phyloP scores from a whole-genome alignment of 2,329 filamentous ascomycete genomes.

The Calycina herbarum region DNA sequence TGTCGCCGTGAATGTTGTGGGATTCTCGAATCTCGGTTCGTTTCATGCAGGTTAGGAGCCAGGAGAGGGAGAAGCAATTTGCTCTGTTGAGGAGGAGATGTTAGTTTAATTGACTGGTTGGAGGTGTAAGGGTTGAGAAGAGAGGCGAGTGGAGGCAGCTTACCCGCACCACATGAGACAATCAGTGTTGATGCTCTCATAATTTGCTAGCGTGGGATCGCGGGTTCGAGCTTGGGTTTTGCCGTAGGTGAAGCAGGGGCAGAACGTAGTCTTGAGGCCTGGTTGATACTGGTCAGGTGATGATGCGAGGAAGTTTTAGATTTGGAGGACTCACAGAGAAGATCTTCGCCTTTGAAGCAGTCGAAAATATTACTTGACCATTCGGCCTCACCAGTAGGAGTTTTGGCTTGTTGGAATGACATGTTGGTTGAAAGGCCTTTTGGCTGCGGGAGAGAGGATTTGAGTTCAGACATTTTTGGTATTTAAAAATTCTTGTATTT shows the following conservation, averaged over 20 bases:
- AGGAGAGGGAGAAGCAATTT: conserved; percentile 10
- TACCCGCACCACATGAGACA: conserved; percentile 28
- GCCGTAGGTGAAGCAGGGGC: conserved; percentile 34
- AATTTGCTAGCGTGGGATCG: conserved; percentile 29
- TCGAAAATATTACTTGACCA: conserved; percentile 29
- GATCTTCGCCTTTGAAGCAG: conserved; percentile 27
- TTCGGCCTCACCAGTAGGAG: conserved; percentile 21
- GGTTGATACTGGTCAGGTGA: background rate
- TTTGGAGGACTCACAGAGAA: conserved; percentile 24
- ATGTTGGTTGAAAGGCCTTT: conserved; percentile 2
- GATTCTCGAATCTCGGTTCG: conserved; percentile 26
- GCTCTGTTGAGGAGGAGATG: background rate
- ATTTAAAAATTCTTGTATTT: background rate
- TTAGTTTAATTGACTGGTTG: background rate
- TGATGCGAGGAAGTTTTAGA: background rate
- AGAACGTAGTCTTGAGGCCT: conserved; percentile 32
- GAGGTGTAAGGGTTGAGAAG: too few relatives aligned
- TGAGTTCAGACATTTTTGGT: conserved; percentile 17
- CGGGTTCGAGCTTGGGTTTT: conserved; percentile 29
- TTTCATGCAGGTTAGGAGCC: conserved; percentile 25
- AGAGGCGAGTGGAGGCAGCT: conserved; percentile 3
- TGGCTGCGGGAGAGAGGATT: conserved; percentile 16
- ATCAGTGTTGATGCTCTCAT: conserved; percentile 31
- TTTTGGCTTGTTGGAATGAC: conserved; percentile 13
- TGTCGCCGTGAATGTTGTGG: conserved; percentile 37